Percentiles rank a stretch among this genome's conserved stretches.
phyloP scores from a whole-genome alignment of 192 early-diverging fungal genomes.

The Mortierella antarctica region DNA sequence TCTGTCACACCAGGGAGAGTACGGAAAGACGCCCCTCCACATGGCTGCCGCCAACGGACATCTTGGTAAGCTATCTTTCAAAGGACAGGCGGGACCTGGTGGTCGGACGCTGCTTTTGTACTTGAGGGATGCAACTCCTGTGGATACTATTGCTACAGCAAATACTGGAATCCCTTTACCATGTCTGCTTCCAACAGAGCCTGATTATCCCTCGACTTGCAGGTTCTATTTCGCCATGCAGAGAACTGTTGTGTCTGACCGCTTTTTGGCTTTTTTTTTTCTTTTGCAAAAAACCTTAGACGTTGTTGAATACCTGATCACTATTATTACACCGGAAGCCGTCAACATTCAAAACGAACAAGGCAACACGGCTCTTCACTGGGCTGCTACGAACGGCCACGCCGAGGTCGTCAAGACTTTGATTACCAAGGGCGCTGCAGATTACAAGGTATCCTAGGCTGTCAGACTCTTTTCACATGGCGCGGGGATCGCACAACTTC shows the following conservation, averaged over 20 bases:
- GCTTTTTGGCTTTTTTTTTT: not conserved
- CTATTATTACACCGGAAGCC: conserved; percentile 39
- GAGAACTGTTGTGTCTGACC: not conserved
- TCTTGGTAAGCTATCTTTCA: conserved; percentile 53
- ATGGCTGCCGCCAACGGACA: conserved; percentile 88
- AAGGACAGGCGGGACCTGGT: not conserved
- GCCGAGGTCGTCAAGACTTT: conserved; percentile 71
- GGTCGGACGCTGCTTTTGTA: not conserved
- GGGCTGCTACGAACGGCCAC: conserved; percentile 89
- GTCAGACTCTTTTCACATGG: not conserved
- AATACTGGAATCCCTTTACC: not conserved
- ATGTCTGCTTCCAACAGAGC: not conserved
- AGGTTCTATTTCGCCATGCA: not conserved
- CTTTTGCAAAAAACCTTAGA: conserved; percentile 38
- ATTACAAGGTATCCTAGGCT: conserved; percentile 59
- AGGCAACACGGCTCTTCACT: conserved; percentile 83
- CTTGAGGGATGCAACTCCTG: not conserved
- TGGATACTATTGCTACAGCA: too few relatives aligned
- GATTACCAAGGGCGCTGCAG: conserved; percentile 67
- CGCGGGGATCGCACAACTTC: not conserved
- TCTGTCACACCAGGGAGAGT: conserved; percentile 58
- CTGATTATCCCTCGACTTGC: not conserved
- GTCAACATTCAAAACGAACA: conserved; percentile 68
- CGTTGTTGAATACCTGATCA: conserved; percentile 62
- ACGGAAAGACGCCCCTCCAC: conserved; percentile 78